Evolutionary conservation across 495 filamentous ascomycete genomes (phyloP), one percentile per base, ranked within the genome.

Genomic region (Neurospora hispaniola): DNA sequence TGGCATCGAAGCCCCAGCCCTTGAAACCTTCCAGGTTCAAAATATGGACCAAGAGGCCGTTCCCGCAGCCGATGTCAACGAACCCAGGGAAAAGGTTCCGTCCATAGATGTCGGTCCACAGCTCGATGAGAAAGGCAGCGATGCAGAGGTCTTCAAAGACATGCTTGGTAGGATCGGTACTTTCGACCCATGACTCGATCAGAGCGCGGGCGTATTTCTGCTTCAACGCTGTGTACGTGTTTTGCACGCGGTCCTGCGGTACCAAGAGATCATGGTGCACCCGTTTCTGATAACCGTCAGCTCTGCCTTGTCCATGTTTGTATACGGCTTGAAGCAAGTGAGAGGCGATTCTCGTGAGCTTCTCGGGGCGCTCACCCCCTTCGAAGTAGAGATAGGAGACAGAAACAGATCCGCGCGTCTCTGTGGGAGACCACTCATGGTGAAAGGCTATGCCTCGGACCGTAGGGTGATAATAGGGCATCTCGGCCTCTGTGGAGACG

Each of bases 121-220:
- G 85, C 85, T 97, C 95, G 41, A 98, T 91, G 46, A 99, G 81
- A 77, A 98, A 98, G 11, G 96, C 93, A 1, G 96, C 91, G 73
- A 98, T 96, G n/a, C 89, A 84, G 23, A 99, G 81, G 79, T 98
- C 94, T 79, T 98, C 96, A 80, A 97, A 97, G 9, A 98, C 93
- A 80, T 98, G 94, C 79, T 98, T 98, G 27, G 84, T 85, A 0
- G 94, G 92, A 79, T 97, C 94, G 3, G 95, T 97, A 66, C 85
- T 84, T 81, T 98, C 95, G 14, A 88, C 89, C 96, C 96, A 98
- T 9, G 79, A 78, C 35, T 86, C 79, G 35, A 91, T 89, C 20
- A 99, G 83, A 14, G 78, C 75, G 4, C 85, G 81, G 0, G 92
- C 93, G 80, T 98, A 93, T 69, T 86, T 89, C 23, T 84, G 80